Conservation (phyloP, 2,329 filamentous ascomycete species). For the Ophiosphaerella narmari region DNA sequence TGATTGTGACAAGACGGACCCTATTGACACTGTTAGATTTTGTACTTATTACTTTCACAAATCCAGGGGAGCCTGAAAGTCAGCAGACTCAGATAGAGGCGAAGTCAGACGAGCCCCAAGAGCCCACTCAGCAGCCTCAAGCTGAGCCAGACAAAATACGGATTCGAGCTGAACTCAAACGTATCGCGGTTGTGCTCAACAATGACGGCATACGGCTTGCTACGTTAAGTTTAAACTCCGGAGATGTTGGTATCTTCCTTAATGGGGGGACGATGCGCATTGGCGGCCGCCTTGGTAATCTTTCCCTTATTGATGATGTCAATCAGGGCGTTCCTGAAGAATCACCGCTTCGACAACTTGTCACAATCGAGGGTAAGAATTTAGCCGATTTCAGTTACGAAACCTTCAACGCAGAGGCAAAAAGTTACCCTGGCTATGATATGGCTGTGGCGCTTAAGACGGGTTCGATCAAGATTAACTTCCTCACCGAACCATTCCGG, state of each 20-base stretch:
- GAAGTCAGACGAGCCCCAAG: constrained; percentile 41
- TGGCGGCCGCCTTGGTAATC: constrained; percentile 81
- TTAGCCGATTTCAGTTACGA: constrained; percentile 97
- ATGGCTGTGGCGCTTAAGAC: constrained; percentile 88
- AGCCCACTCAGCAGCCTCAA: constrained; percentile 44
- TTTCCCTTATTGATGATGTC: constrained; percentile 90
- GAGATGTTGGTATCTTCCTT: constrained; percentile 87
- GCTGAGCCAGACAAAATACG: constrained; percentile 75
- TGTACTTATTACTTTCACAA: constrained; percentile 87
- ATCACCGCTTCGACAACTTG: constrained; percentile 80
- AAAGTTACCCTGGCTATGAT: constrained; percentile 90
- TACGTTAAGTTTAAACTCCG: constrained; percentile 89
- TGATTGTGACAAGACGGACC: constrained; percentile 92
- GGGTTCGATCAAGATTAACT: constrained; percentile 95
- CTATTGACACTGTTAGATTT: constrained; percentile 93
- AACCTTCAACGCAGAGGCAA: constrained; percentile 79
- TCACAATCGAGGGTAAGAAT: constrained; percentile 94
- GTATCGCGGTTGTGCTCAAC: constrained; percentile 91
- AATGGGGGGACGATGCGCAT: constrained; percentile 85
- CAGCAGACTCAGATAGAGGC: constrained; percentile 36
- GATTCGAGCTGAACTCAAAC: constrained; percentile 91
- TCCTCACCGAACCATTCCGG: constrained; percentile 93
- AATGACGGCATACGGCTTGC: constrained; percentile 96
- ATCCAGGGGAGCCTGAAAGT: constrained; percentile 56
- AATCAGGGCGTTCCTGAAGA: constrained; percentile 84